These are phyloP conservation scores for Suhomyces faveliae DNA, from an alignment of 805 yeast species.

Conservation along the genomic window DNA sequence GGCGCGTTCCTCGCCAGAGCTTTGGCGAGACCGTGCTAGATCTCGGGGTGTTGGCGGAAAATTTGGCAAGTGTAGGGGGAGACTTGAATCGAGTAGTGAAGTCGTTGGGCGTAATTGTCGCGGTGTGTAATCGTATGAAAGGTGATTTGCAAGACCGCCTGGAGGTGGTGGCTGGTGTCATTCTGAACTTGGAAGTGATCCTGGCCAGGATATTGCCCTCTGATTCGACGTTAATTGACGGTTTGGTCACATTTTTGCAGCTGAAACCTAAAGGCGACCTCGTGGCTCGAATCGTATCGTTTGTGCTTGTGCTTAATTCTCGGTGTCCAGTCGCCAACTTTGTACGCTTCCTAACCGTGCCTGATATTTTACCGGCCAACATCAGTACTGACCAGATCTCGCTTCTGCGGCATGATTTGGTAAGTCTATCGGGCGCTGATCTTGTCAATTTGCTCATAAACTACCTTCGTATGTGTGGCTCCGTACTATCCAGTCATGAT, in stretches of 20 bases:
- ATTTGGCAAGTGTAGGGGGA: too few relatives aligned
- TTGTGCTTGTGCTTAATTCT: not conserved
- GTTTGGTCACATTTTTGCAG: not conserved
- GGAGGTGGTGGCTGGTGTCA: not conserved
- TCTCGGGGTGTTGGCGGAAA: not conserved
- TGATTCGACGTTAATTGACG: not conserved
- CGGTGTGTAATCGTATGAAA: not conserved
- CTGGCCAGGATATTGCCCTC: not conserved
- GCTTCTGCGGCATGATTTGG: not conserved
- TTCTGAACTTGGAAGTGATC: not conserved
- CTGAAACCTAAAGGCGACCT: not conserved
- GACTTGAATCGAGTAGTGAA: not conserved
- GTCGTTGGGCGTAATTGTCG: not conserved
- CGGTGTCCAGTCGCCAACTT: not conserved
- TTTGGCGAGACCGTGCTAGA: not conserved
- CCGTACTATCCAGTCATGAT: slow-evolving; percentile 16
- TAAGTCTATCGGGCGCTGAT: not conserved
- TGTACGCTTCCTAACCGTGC: slow-evolving; percentile 13
- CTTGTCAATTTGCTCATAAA: slow-evolving; percentile 17
- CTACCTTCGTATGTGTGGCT: slow-evolving; percentile 17
- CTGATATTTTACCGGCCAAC: slow-evolving; percentile 6
- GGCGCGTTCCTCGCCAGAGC: slow-evolving; percentile 3
- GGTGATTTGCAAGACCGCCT: not conserved
- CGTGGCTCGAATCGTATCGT: not conserved
- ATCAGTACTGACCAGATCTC: slow-evolving; percentile 2